Evolutionary conservation across 192 early-diverging fungal species (phyloP).

Genomic region (Podila epigama): DNA sequence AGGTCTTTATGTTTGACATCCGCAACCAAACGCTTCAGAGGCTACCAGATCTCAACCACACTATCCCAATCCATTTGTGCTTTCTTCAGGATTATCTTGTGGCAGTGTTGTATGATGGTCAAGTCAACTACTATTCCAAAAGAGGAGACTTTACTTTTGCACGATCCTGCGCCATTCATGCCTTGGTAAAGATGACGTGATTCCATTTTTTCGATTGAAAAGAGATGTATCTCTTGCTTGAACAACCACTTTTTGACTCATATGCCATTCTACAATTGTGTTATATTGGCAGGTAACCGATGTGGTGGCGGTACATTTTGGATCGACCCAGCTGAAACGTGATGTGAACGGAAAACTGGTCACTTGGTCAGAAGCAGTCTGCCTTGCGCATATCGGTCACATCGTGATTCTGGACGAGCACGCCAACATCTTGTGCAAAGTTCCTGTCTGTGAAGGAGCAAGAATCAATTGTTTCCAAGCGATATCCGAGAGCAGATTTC

Average conservation of each 20-base stretch:
- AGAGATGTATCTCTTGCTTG: not conserved
- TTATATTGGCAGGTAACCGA: conserved; percentile 34
- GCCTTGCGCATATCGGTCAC: conserved; percentile 19
- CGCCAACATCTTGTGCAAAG: not conserved
- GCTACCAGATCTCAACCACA: conserved; percentile 23
- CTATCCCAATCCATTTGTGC: conserved; percentile 18
- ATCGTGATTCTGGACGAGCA: conserved; percentile 33
- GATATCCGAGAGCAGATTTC: conserved; percentile 20
- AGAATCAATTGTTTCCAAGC: conserved; percentile 21
- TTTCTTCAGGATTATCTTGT: conserved; percentile 14
- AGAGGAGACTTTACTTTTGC: not conserved
- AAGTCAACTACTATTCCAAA: conserved; percentile 19
- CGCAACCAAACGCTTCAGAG: not conserved
- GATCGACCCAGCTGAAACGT: not conserved
- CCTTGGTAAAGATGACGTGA: conserved; percentile 1
- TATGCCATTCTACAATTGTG: not conserved
- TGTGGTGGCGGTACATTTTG: conserved; percentile 14
- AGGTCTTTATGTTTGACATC: conserved; percentile 12
- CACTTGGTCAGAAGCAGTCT: conserved; percentile 19
- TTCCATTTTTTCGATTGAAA: not conserved
- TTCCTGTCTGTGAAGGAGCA: conserved; percentile 9
- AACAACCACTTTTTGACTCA: not conserved
- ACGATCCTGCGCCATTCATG: conserved; percentile 9
- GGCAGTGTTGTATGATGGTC: conserved; percentile 24
- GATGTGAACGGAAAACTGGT: not conserved